Conservation (phyloP, 2,329 filamentous ascomycete genomes). For the Salinomyces thailandicus region DNA sequence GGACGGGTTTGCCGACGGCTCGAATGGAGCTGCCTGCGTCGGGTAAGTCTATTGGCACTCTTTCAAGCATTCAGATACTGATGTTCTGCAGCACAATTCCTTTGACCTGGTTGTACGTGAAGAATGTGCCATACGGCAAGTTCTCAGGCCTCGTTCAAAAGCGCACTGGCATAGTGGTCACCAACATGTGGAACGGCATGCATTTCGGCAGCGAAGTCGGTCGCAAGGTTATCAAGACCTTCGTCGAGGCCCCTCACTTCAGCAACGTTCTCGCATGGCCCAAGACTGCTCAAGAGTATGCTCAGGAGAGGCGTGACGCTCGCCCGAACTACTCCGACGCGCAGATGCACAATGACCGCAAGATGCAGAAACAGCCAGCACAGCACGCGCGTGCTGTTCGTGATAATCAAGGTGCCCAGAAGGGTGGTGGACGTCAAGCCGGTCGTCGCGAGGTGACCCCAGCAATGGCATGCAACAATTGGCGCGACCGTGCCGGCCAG, state of each 20-base stretch:
- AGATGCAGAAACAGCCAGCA: background rate
- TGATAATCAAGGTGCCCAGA: background rate
- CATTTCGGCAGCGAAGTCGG: slow-evolving; percentile 17
- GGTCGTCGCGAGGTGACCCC: background rate
- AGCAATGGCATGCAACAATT: slow-evolving; percentile 1
- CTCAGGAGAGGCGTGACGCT: background rate
- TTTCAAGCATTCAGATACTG: too few relatives aligned
- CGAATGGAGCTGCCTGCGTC: slow-evolving; percentile 9
- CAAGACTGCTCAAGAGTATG: background rate
- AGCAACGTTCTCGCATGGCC: slow-evolving; percentile 9
- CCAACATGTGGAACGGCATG: slow-evolving; percentile 28
- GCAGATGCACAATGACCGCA: background rate
- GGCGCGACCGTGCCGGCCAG: slow-evolving; percentile 1
- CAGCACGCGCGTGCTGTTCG: background rate
- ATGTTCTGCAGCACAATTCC: slow-evolving; percentile 15
- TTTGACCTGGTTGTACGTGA: slow-evolving; percentile 21
- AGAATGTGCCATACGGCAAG: slow-evolving; percentile 19
- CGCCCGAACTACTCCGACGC: too few relatives aligned
- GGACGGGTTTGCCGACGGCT: slow-evolving; percentile 14
- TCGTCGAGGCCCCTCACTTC: slow-evolving; percentile 12
- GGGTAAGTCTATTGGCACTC: slow-evolving; percentile 12
- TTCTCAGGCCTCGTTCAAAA: slow-evolving; percentile 16
- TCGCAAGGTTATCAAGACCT: slow-evolving; percentile 19
- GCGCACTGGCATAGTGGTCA: slow-evolving; percentile 15
- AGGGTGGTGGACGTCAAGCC: background rate